Conservation (phyloP, 169 alveolate genomes). For the Cryptosporidium canis region DNA sequence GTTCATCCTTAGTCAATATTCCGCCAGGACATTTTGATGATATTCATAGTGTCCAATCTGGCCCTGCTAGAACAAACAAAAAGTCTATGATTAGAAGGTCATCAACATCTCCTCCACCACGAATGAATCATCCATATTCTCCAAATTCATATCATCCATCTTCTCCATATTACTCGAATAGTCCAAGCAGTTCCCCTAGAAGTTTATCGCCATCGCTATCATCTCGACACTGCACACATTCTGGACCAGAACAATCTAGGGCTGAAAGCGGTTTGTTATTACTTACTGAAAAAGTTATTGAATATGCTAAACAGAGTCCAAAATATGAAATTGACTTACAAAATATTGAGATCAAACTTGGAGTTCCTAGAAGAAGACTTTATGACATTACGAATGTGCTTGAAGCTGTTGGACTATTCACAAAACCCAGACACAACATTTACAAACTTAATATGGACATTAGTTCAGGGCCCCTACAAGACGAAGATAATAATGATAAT, state of each 20-base stretch:
- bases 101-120: constrained; percentile 36
- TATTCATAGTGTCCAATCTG: background rate
- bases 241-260: constrained; percentile 46
- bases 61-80: background rate
- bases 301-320: constrained; percentile 58
- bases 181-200: constrained; percentile 47
- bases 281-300: constrained; percentile 66
- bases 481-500: constrained; percentile 56
- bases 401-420: constrained; percentile 65
- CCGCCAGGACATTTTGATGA: background rate
- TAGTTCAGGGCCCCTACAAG: constrained; percentile 28
- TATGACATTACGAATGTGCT: constrained; percentile 65
- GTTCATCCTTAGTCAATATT: background rate
- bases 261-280: constrained; percentile 62
- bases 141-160: constrained; percentile 41
- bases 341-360: constrained; percentile 32
- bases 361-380: constrained; percentile 68
- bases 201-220: constrained; percentile 27
- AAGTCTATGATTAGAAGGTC: constrained; percentile 27
- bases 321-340: constrained; percentile 61
- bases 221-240: constrained; percentile 43
- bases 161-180: constrained; percentile 46
- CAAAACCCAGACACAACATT: constrained; percentile 33
- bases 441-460: constrained; percentile 52
- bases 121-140: constrained; percentile 22